Percentiles rank a stretch among this genome's conserved stretches.
phyloP scores from a whole-genome alignment of 352 stramenopile species.

The Phytophthora pluvialis region DNA sequence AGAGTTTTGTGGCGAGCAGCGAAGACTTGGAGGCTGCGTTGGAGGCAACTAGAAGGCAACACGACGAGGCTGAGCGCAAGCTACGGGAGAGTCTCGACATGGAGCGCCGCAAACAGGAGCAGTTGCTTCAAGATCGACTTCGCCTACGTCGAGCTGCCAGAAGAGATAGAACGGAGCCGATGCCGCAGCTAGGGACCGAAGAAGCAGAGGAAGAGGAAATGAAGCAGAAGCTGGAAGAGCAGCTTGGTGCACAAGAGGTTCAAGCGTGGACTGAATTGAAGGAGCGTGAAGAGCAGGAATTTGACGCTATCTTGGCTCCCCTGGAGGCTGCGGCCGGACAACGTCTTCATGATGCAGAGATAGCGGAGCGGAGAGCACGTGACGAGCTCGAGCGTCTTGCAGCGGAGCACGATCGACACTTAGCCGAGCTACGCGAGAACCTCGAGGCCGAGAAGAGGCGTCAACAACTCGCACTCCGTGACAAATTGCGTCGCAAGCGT shows the following conservation, averaged over 20 bases:
- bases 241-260: conserved; percentile 20
- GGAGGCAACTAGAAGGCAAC: conserved; percentile 17
- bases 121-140: conserved; percentile 36
- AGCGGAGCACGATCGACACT: conserved; percentile 31
- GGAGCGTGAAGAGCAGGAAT: conserved; percentile 18
- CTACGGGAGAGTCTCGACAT: conserved; percentile 28
- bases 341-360: conserved; percentile 25
- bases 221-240: conserved; percentile 13
- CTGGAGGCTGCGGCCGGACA: conserved; percentile 15
- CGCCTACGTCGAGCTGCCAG: conserved; percentile 26
- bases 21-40: conserved; percentile 33
- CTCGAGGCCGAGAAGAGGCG: conserved; percentile 36
- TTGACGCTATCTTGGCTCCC: conserved; percentile 23
- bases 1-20: conserved; percentile 12
- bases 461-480: conserved; percentile 31
- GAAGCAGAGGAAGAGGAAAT: conserved; percentile 26
- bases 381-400: conserved; percentile 39
- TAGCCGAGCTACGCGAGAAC: conserved; percentile 21
- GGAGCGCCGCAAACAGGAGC: conserved; percentile 41
- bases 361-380: conserved; percentile 30
- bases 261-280: conserved; percentile 18
- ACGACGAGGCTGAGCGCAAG: conserved; percentile 24
- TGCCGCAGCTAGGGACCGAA: conserved; percentile 14
- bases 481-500: conserved; percentile 36
- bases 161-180: conserved; percentile 9